Base-by-base conservation (phyloP, 352 stramenopile species). In the Bremia lactucae region DNA sequence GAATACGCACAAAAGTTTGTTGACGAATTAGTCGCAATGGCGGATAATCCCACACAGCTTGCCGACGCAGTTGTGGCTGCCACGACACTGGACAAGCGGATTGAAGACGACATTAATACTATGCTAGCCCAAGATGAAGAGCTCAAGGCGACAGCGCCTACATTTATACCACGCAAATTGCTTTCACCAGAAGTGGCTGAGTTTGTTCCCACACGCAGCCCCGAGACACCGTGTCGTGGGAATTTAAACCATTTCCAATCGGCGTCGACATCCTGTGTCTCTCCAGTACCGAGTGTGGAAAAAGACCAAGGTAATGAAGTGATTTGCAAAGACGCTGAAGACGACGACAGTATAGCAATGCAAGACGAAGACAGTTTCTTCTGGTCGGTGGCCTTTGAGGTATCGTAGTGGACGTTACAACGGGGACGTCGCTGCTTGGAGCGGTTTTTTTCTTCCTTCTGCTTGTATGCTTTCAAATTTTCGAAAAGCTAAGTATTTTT, bases 311-410 rank as follows among this genome's bases (percentile, higher is more conserved):
- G 47, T 9, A 38, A 55, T 6, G 45, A 57, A 9, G 46, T 46
- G 14, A 25, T 28, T 6, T 37, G 14, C 4, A 23, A 49, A 6
- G 51, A 50, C 9, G 59, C 62, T 10, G 49, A 68, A 24, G 51
- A 47, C 3, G 41, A 44, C 14, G 44, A 62, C 10, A 35, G 37
- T 29, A 44, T 62, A 1, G 56, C 39, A 15, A 53, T 87, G 58
- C 61, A 80, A 48, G 63, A 77, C 35, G 78, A 91, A 63, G 75
- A 88, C 42, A 77, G 51, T 18, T 91, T 91, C 56, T 91, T 88
- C 48, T 91, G 78, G 78, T 91, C 78, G 10, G 65, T 91, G 34
- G 73, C 75, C 15, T 91, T 80, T 46, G 78, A 91, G 60, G 77
- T 90, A 65, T 41, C 52, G 51, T 62, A 38, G 21, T 22, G 4